Evolutionary conservation across 768 basidiomycete species (phyloP), one percentile per base, ranked within the genome.

Genomic region (Lactifluus echinatus): DNA sequence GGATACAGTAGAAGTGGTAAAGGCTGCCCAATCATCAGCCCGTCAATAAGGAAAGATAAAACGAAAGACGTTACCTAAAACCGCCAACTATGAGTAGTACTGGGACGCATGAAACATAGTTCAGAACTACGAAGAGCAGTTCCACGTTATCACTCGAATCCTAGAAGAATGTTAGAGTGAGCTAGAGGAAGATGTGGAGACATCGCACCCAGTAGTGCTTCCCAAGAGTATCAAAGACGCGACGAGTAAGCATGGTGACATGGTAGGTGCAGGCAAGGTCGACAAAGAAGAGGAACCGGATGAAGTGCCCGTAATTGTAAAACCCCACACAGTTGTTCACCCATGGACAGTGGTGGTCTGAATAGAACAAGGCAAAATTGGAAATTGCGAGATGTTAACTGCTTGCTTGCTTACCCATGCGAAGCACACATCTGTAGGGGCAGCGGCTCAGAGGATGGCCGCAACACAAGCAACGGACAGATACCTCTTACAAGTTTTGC

Each of bases 241-340:
- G 78, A 43, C 73, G 72, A 2, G 82, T 82, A 33, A 97, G 73
- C 87, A 98, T 93, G n/a, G 69, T 73, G 44, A 93, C 66, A 65
- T 99, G 94, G 65, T 93, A 96, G 19, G 77, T 76, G 66, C 93
- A 95, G 2, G 93, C 83, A n/a, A 92, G 17, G 67, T 96, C 91
- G 51, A 97, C 93, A 63, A 79, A 95, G 71, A 94, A 87, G 0
- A 97, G 79, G 73, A 97, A 98, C 19, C 93, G 87, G 50, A 96
- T 74, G 64, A 92, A 92, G 70, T 89, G 79, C 1, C 87, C 87
- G 62, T 96, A 85, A 69, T 97, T 99, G 72, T 77, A 82, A 69
- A 92, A 86, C 0, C 96, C 96, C 61, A 99, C 87, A 66, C 94
- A 95, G 64, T 93, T 97, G 69, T 92, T 86, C 31, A 93, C 82